Base-by-base conservation (phyloP, 768 basidiomycete species). In the Artomyces pyxidatus region DNA sequence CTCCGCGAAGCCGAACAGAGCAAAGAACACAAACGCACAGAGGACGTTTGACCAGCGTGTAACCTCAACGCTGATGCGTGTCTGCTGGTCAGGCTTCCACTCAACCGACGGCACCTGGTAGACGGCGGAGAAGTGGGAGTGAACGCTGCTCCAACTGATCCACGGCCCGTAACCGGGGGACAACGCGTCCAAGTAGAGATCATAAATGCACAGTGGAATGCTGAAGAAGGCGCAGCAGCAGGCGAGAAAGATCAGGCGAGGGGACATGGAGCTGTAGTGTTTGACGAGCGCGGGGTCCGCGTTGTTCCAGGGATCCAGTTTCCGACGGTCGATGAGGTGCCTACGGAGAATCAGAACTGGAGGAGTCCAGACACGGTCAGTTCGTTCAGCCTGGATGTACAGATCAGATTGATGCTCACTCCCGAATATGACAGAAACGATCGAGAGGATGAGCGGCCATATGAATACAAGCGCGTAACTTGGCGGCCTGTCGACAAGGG, bases 1-100 rank as follows among this genome's bases (percentile, higher is more conserved):
- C 37, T 67, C 61, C 1, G 76, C 73, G 47, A 80, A 76, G 1
- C 77, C 73, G 48, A 81, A 80, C 67, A 81, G 78, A 0, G 50
- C 61, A 48, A 80, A 69, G 58, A 78, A 75, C 3, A 73, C 4
- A 38, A 72, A 60, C 1, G 73, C 64, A 4, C 63, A 67, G 39
- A 65, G 16, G 23, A 71, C 61, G 0, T 53, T 51, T 0, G 59
- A 32, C 78, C 78, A 81, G 12, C 78, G 67, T 0, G 56, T 52
- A 6, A 65, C 37, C 50, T 75, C 68, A 6, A 73, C 0, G 0
- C 22, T 8, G 3, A 59, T 26, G 1, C 59, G 53, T 5, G 37
- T 3, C 2, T 23, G 0, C 1, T 51, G 61, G n/a, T 42, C 35
- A 1, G 37, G 45, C 19, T 67, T 61, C 77, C 77, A 81, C 3